Percentiles rank a stretch among this genome's conserved stretches.
Evolutionary conservation across 371 early-diverging fungal genomes (phyloP).

Genomic region (Mucor indicus): DNA sequence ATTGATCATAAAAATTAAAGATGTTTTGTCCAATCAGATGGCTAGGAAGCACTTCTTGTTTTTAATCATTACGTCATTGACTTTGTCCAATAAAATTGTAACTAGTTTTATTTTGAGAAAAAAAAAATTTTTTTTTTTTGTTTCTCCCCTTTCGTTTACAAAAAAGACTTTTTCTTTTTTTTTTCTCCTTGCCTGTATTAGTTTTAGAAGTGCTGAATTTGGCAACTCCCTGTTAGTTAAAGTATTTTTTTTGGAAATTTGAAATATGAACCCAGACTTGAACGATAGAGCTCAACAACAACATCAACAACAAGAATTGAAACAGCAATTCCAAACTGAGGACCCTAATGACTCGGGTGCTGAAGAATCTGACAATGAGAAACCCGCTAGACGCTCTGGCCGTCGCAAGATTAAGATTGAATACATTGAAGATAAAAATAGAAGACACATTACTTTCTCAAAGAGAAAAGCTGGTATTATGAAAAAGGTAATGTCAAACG

Average conservation of each 20-base stretch:
- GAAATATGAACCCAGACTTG: constrained; percentile 21
- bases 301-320: constrained; percentile 9
- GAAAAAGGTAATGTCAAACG: constrained; percentile 77
- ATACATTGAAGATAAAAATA: constrained; percentile 92
- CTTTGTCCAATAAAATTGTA: too few species aligned
- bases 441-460: constrained; percentile 95
- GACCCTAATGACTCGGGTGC: constrained; percentile 20
- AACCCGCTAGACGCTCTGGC: constrained; percentile 65
- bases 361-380: constrained; percentile 38
- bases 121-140: not conserved
- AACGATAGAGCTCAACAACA: constrained; percentile 10
- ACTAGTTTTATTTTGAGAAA: too few species aligned
- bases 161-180: constrained; percentile 10
- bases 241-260: constrained; percentile 4
- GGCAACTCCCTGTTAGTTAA: constrained; percentile 20
- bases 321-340: constrained; percentile 18
- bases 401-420: constrained; percentile 96
- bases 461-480: constrained; percentile 99
- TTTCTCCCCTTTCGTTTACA: not conserved
- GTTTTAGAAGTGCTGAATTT: constrained; percentile 19
- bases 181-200: constrained; percentile 19
- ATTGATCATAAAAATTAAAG: too few species aligned
- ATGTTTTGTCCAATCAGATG: too few species aligned
- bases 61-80: too few species aligned
- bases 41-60: too few species aligned